Conservation (phyloP, 2,329 filamentous ascomycete genomes). For the Calycina herbarum region DNA sequence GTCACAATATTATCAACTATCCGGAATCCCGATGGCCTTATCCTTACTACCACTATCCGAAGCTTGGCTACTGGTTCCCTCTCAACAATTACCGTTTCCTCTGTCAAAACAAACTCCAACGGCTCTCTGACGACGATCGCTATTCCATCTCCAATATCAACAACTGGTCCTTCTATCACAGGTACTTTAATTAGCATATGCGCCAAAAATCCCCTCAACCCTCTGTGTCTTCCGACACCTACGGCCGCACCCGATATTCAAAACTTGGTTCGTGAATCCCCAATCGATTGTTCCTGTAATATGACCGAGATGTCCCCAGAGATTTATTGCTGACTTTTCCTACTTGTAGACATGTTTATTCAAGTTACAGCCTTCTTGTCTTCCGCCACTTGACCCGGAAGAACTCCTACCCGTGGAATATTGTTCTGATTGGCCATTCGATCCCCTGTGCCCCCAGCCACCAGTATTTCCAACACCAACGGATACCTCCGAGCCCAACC, state of each 20-base stretch:
- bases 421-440: conserved; percentile 5
- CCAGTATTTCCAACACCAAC: conserved; percentile 1
- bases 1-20: not conserved
- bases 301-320: no score
- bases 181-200: not conserved
- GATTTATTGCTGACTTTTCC: no score
- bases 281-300: no score
- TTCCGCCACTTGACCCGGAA: conserved; percentile 1
- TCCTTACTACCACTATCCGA: not conserved
- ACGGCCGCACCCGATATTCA: not conserved
- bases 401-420: not conserved
- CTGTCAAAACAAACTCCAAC: not conserved
- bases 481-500: not conserved
- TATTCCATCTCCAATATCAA: not conserved
- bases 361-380: not conserved
- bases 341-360: not conserved
- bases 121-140: not conserved
- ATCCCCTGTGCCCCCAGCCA: conserved; percentile 6
- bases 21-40: not conserved
- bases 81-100: not conserved
- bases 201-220: not conserved
- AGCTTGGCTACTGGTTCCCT: not conserved
- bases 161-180: not conserved
- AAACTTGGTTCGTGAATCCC: not conserved
- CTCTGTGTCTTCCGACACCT: not conserved